phyloP scores from a whole-genome alignment of 176 grass and related monocot genomes.

The Oryza longistaminata region DNA sequence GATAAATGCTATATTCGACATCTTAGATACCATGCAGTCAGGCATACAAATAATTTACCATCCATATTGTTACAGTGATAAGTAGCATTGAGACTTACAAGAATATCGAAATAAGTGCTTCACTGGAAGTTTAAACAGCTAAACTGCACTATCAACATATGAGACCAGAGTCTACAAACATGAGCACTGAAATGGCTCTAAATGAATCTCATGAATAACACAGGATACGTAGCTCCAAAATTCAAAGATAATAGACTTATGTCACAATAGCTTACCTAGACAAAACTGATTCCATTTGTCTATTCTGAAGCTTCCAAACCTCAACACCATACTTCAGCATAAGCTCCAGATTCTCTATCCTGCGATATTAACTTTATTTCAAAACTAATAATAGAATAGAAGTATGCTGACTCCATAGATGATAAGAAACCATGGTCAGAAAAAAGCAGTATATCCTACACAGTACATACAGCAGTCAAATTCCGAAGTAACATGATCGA shows the following conservation, averaged over 20 bases:
- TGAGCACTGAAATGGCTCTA: background rate
- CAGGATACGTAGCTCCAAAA: background rate
- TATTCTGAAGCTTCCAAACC: constrained; percentile 92
- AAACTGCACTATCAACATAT: constrained; percentile 13
- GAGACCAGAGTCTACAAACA: background rate
- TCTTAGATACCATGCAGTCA: background rate
- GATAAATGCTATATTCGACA: background rate
- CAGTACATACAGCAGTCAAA: background rate
- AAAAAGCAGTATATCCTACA: background rate
- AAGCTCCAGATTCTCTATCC: constrained; percentile 98
- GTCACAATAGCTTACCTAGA: constrained; percentile 63
- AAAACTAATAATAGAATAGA: constrained; percentile 17
- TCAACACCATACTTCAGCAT: constrained; percentile 85
- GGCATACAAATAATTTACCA: background rate
- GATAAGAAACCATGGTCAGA: constrained; percentile 14
- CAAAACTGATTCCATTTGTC: constrained; percentile 82
- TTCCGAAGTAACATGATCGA: background rate
- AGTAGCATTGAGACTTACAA: constrained; percentile 7
- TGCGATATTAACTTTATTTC: constrained; percentile 45
- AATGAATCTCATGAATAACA: constrained; percentile 15
- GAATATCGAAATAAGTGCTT: background rate
- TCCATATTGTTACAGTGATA: background rate
- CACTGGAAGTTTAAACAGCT: background rate
- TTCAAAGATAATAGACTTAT: background rate
- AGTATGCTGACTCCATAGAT: background rate